Percentiles rank a stretch among this genome's conserved stretches.
phyloP scores from a whole-genome alignment of 176 grass and related monocot species.

The Calamus simplicifolius region DNA sequence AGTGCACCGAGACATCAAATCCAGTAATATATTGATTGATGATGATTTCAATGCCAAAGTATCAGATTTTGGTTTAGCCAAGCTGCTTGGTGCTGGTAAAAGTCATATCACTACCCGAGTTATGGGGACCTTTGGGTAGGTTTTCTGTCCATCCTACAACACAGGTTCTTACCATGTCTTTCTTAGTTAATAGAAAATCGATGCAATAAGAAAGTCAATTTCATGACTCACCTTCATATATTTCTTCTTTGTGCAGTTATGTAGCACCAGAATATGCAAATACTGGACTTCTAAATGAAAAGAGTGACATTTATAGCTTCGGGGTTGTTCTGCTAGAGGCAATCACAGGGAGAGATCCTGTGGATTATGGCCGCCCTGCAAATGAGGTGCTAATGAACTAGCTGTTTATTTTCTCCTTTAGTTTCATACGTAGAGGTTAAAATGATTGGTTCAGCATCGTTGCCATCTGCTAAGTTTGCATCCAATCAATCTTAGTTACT shows the following conservation, averaged over 20 bases:
- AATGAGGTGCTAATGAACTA: slow-evolving; percentile 43
- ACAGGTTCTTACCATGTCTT: no score
- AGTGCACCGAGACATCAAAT: slow-evolving; percentile 85
- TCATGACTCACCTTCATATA: slow-evolving; percentile 10
- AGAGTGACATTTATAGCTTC: slow-evolving; percentile 87
- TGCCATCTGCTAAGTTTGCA: no score
- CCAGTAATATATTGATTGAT: slow-evolving; percentile 88
- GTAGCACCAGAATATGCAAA: slow-evolving; percentile 89
- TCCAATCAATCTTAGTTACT: no score
- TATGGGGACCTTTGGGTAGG: slow-evolving; percentile 93
- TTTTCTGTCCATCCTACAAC: not conserved
- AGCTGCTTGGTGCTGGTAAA: slow-evolving; percentile 78
- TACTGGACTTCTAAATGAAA: slow-evolving; percentile 77
- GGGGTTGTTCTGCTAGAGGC: slow-evolving; percentile 79
- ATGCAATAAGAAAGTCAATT: not conserved
- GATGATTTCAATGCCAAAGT: slow-evolving; percentile 76
- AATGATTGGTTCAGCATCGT: no score
- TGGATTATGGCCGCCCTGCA: slow-evolving; percentile 64
- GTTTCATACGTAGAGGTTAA: no score
- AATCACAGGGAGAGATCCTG: slow-evolving; percentile 80
- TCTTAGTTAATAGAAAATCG: no score
- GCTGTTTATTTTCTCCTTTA: no score
- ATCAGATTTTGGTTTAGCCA: slow-evolving; percentile 87
- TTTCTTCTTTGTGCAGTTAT: slow-evolving; percentile 37
- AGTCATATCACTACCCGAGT: slow-evolving; percentile 85